Conservation (phyloP, 2,329 filamentous ascomycete genomes). For the Westerdykella ornata region DNA sequence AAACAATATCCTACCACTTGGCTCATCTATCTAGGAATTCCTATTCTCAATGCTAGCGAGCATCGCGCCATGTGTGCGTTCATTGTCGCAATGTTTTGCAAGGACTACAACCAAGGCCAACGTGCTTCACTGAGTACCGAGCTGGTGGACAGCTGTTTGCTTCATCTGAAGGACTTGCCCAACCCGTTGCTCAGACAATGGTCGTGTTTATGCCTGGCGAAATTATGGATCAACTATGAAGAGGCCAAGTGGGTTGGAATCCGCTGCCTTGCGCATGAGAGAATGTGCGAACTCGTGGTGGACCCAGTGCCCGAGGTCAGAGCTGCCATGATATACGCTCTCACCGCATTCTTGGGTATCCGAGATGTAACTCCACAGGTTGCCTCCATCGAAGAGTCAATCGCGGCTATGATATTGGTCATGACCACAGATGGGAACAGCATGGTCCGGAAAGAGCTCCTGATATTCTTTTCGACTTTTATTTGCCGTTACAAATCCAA, state of each 20-base stretch:
- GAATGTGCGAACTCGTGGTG: conserved; percentile 71
- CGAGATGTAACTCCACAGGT: conserved; percentile 88
- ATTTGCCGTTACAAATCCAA: conserved; percentile 85
- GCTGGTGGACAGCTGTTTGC: conserved; percentile 80
- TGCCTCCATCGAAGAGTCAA: conserved; percentile 79
- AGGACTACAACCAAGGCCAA: conserved; percentile 85
- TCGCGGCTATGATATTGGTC: conserved; percentile 80
- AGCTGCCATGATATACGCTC: conserved; percentile 84
- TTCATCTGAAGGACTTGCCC: conserved; percentile 75
- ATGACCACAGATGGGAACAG: conserved; percentile 93
- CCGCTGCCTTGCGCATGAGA: conserved; percentile 72
- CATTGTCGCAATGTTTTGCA: conserved; percentile 95
- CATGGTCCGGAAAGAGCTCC: conserved; percentile 84
- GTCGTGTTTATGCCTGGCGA: conserved; percentile 91
- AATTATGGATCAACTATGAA: conserved; percentile 83
- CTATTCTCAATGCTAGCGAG: conserved; percentile 81
- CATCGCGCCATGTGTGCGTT: conserved; percentile 99
- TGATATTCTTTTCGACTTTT: conserved; percentile 91
- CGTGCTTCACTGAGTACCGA: conserved; percentile 85
- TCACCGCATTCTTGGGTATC: conserved; percentile 91
- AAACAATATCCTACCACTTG: background rate
- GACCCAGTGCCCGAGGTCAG: conserved; percentile 89
- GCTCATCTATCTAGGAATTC: conserved; percentile 49
- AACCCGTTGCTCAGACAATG: conserved; percentile 89
- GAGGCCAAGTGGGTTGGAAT: conserved; percentile 98